phyloP scores from a whole-genome alignment of 768 basidiomycete species.

The Trametes gibbosa region DNA sequence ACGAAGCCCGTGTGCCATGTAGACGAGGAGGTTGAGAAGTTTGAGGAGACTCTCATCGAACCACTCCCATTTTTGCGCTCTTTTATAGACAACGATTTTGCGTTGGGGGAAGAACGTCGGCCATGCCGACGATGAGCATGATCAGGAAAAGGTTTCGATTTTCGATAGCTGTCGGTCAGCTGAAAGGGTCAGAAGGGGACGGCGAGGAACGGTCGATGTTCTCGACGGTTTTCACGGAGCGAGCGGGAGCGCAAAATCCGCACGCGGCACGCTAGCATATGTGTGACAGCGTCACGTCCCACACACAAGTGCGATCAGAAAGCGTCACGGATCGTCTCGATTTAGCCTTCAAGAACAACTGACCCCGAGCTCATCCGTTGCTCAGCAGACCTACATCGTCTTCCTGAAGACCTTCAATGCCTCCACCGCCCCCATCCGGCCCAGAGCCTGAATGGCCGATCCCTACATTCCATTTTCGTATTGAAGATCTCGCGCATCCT shows the following conservation, averaged over 20 bases:
- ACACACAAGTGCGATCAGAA: not conserved
- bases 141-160: not conserved
- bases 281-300: not conserved
- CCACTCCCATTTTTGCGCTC: not conserved
- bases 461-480: conserved; percentile 51
- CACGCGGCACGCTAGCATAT: not conserved
- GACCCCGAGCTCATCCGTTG: not conserved
- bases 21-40: conserved; percentile 1
- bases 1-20: conserved; percentile 15
- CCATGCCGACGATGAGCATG: not conserved
- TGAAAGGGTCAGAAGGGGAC: conserved; percentile 12
- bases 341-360: not conserved
- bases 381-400: not conserved
- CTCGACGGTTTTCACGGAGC: not conserved
- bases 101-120: conserved; percentile 6
- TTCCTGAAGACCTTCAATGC: conserved; percentile 13
- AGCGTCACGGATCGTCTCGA: not conserved
- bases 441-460: conserved; percentile 45
- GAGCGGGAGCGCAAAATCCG: not conserved
- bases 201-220: not conserved
- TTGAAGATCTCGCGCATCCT: conserved; percentile 59
- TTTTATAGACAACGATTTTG: not conserved
- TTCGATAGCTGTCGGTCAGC: conserved; percentile 6
- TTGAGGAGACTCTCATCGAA: not conserved
- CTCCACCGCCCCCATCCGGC: conserved; percentile 23